Conservation (phyloP, 2,329 filamentous ascomycete genomes). For the Aureobasidium sp. region DNA sequence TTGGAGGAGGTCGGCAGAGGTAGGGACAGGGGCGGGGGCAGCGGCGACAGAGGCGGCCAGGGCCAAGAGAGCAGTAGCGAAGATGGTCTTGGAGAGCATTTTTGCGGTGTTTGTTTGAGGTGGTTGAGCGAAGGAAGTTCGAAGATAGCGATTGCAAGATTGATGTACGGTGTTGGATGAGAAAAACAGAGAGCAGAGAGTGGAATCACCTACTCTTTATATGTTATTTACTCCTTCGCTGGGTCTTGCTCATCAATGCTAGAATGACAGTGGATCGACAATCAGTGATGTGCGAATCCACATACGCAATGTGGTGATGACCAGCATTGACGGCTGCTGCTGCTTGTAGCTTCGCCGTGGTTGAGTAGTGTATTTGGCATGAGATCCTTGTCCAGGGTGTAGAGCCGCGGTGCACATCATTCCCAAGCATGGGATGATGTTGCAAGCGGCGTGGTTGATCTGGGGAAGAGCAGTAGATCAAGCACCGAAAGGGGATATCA, state of each 20-base stretch:
- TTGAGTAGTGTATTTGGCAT: neutral
- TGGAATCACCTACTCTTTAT: neutral
- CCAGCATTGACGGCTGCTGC: neutral
- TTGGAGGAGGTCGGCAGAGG: neutral
- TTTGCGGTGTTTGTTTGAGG: neutral
- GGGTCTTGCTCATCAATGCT: neutral
- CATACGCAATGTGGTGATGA: slow-evolving; percentile 1
- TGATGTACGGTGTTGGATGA: neutral
- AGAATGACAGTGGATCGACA: neutral
- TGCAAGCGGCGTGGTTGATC: neutral
- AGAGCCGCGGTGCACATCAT: neutral
- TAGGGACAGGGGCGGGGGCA: neutral
- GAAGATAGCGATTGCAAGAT: neutral
- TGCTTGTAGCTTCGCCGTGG: neutral
- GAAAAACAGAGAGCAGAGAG: neutral
- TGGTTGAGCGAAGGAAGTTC: neutral
- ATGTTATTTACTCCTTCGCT: neutral
- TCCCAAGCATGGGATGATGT: neutral
- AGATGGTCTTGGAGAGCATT: slow-evolving; percentile 9
- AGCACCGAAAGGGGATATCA: neutral
- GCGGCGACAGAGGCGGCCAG: neutral
- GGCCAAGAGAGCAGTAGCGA: neutral
- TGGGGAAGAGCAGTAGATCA: neutral
- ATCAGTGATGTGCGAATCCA: slow-evolving; percentile 3
- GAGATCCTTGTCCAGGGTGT: neutral